phyloP scores from a whole-genome alignment of 2,329 filamentous ascomycete genomes.

The Beauveria sp. region DNA sequence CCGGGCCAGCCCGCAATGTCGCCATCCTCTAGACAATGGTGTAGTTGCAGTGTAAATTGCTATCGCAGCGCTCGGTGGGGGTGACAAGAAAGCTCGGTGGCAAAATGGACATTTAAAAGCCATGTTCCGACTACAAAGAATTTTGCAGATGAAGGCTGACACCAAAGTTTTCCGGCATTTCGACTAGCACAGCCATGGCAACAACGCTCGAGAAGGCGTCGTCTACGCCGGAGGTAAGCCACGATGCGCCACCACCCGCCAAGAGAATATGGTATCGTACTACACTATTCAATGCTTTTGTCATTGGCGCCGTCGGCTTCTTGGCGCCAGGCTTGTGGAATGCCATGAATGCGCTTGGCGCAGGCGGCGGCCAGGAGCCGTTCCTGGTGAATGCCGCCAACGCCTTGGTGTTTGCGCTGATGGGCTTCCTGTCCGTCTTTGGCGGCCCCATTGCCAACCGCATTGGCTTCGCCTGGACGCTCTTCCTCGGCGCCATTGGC shows the following conservation, averaged over 20 bases:
- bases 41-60: neutral
- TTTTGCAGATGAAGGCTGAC: neutral
- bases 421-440: constrained; percentile 39
- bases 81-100: neutral
- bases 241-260: neutral
- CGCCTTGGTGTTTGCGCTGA: constrained; percentile 37
- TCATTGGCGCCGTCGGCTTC: constrained; percentile 46
- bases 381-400: constrained; percentile 46
- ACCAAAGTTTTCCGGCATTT: neutral
- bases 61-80: neutral
- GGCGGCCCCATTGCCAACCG: constrained; percentile 40
- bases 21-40: constrained; percentile 7
- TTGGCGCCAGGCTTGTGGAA: constrained; percentile 46
- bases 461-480: constrained; percentile 37
- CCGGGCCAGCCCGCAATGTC: constrained; percentile 9
- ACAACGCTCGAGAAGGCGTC: neutral
- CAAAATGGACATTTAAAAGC: neutral
- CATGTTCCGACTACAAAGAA: neutral
- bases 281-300: constrained; percentile 45
- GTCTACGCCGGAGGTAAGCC: neutral
- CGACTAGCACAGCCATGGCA: neutral
- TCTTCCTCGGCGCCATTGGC: constrained; percentile 36
- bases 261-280: constrained; percentile 37
- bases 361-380: constrained; percentile 41
- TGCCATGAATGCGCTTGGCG: constrained; percentile 46